phyloP scores from a whole-genome alignment of 164 flowering plant genomes.

The Malania oleifera region DNA sequence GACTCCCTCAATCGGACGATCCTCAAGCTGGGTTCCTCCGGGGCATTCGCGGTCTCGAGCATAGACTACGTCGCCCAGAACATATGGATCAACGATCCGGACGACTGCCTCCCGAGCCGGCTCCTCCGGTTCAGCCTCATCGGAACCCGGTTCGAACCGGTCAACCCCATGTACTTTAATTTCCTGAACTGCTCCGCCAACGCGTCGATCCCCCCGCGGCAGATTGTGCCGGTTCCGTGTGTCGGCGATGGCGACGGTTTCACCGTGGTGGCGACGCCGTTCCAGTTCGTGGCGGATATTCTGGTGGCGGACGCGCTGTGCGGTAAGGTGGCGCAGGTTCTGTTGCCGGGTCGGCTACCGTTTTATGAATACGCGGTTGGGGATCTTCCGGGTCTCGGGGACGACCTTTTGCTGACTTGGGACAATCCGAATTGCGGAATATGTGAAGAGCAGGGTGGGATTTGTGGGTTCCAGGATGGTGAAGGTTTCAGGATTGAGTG shows the following conservation, averaged over 20 bases:
- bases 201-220: too few relatives aligned
- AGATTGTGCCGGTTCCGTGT: slow-evolving; percentile 5
- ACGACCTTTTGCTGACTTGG: slow-evolving; percentile 23
- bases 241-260: slow-evolving; percentile 2
- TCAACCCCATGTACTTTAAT: not conserved
- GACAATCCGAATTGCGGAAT: slow-evolving; percentile 16
- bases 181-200: slow-evolving; percentile 22
- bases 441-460: slow-evolving; percentile 22
- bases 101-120: slow-evolving; percentile 18
- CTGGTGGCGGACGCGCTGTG: not conserved
- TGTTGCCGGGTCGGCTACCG: not conserved
- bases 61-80: slow-evolving; percentile 20
- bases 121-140: slow-evolving; percentile 19
- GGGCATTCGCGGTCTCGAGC: slow-evolving; percentile 11
- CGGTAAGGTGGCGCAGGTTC: not conserved
- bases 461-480: slow-evolving; percentile 20
- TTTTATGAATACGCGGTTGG: not conserved
- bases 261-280: slow-evolving; percentile 1
- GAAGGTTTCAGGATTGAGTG: slow-evolving; percentile 13
- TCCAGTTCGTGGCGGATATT: too few relatives aligned
- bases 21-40: slow-evolving; percentile 21
- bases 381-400: not conserved
- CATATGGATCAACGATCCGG: slow-evolving; percentile 22
- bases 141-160: slow-evolving; percentile 13
- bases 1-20: not conserved